Evolutionary conservation across 352 stramenopile genomes (phyloP).

Genomic region (Phytophthora boehmeriae): DNA sequence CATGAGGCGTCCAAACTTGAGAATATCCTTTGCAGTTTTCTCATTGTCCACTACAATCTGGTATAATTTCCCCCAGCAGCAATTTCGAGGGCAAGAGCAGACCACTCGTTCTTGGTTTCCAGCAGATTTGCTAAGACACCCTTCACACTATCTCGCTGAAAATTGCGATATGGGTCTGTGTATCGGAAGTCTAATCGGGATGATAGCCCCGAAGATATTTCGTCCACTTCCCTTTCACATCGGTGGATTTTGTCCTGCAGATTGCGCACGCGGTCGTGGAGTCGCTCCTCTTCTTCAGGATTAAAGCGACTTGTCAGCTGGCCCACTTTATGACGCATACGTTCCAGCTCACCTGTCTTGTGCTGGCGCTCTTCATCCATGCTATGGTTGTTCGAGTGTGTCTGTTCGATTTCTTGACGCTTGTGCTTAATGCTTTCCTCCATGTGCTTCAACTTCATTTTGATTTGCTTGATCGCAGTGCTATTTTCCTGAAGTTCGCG

Average conservation of each 20-base stretch:
- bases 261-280: conserved; percentile 63
- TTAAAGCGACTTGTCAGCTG: conserved; percentile 78
- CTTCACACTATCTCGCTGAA: conserved; percentile 96
- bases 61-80: conserved; percentile 97
- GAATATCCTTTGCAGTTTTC: conserved; percentile 97
- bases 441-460: conserved; percentile 94
- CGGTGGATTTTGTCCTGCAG: conserved; percentile 69
- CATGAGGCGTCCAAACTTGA: conserved; percentile 96
- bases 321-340: conserved; percentile 57
- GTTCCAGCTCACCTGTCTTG: conserved; percentile 71
- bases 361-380: conserved; percentile 70
- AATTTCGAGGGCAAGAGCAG: conserved; percentile 97
- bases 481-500: conserved; percentile 80
- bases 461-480: conserved; percentile 89
- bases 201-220: conserved; percentile 92
- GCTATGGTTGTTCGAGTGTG: conserved; percentile 75
- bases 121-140: conserved; percentile 97
- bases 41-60: conserved; percentile 99
- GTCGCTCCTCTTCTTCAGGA: conserved; percentile 67
- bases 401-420: conserved; percentile 70
- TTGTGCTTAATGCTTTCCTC: conserved; percentile 86
- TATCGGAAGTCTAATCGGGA: conserved; percentile 98
- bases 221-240: conserved; percentile 91
- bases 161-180: conserved; percentile 93
- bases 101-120: conserved; percentile 92